Percentiles rank a stretch among this genome's conserved stretches.
Evolutionary conservation across 257 asterid species (phyloP).

Genomic region (Solanum tarapatanum): DNA sequence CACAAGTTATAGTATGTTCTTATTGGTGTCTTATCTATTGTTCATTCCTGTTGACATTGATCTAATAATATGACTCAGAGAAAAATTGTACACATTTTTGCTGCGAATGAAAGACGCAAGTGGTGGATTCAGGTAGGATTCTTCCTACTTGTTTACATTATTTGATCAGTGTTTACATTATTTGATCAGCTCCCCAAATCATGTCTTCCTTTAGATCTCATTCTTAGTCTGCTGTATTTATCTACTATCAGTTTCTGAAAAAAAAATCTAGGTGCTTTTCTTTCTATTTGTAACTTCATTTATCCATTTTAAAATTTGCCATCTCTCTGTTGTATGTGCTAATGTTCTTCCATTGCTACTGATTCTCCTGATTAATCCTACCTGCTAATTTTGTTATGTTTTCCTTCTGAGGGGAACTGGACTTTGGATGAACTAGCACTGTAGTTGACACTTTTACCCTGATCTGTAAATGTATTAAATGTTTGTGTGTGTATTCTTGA

Average conservation of each 20-base stretch:
- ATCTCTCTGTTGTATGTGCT: neutral
- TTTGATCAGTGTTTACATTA: neutral
- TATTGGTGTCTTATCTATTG: neutral
- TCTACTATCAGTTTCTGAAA: neutral
- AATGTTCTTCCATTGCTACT: neutral
- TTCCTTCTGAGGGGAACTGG: neutral
- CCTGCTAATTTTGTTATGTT: neutral
- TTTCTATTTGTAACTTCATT: neutral
- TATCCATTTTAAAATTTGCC: neutral
- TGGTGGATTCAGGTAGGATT: slow-evolving; percentile 89
- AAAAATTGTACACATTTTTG: slow-evolving; percentile 40
- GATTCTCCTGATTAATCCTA: neutral
- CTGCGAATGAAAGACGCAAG: slow-evolving; percentile 72
- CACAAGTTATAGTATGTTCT: neutral
- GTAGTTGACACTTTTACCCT: neutral
- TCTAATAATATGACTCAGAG: slow-evolving; percentile 31
- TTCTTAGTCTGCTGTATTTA: neutral
- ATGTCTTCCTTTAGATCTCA: neutral
- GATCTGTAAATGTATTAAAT: neutral
- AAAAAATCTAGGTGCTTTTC: neutral
- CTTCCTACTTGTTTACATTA: neutral
- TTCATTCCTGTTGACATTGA: neutral
- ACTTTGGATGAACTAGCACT: neutral
- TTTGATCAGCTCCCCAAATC: neutral
- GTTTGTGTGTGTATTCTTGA: neutral